Base-by-base conservation (phyloP, 192 early-diverging fungal species). In the Phlyctochytrium planicorne region DNA sequence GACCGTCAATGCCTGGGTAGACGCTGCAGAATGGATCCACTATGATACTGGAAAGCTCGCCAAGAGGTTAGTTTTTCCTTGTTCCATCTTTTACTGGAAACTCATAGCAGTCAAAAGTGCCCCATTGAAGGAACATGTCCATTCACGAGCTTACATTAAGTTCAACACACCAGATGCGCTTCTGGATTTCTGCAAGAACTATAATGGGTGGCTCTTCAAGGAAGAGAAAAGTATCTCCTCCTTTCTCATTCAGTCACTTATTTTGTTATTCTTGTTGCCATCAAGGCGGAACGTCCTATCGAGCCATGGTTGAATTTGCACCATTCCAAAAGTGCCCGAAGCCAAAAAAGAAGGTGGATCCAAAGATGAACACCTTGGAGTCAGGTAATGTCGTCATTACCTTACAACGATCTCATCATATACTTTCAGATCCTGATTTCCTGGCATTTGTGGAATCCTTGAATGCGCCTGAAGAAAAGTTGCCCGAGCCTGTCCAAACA, bases 251-350 rank as follows among this genome's bases (percentile, higher is more conserved):
- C 31, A 16, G n/a, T 2, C 34, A 71, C 52, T 0, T 2, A 27
- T 34, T 67, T 80, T 36, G 2, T 27, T 30, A 2, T 52, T 59
- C 34, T 77, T 70, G n/a, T 31, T 53, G 29, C 14, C 29, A 66
- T n/a, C n/a, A n/a, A 84, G 91, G 91, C n/a, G 83, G 78, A 57
- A 86, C 92, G 65, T 80, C n/a, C n/a, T n/a, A 80, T 52, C 72
- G 84, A 24, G 91, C 90, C 0, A 75, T 88, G 16, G 92, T 94
- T 0, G 92, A 94, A 69, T 90, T 93, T 72, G 89, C 91, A 3
- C 87, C 88, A 53, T 93, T 82, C 64, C 91, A 93, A 75, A 82
- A 84, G 60, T 68, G 86, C 30, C 88, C 91, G 24, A 88, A 84
- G 52, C 86, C 85, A 31, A 81, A 77, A 66, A 83, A 85, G 62